These are phyloP conservation scores for Pseudomonodictys pantanalensis DNA, from an alignment of 495 filamentous ascomycete species.

Conservation along the genomic window DNA sequence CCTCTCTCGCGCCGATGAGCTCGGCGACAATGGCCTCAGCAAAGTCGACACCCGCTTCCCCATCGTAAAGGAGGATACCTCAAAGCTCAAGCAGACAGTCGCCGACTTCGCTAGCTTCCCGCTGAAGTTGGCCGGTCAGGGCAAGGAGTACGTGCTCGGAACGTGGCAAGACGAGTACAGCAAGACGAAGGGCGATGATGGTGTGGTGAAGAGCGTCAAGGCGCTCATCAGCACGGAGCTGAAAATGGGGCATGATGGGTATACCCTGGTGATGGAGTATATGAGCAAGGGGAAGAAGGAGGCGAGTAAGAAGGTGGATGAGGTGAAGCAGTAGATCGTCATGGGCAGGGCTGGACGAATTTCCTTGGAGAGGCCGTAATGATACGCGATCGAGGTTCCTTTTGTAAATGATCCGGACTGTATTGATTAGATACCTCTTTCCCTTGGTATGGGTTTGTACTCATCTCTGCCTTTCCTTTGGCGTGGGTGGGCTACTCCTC, in stretches of 20 bases:
- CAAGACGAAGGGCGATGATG: conserved; percentile 65
- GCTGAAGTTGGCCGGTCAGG: conserved; percentile 60
- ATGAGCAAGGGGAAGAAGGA: conserved; percentile 35
- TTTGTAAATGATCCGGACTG: background rate
- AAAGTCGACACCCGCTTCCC: conserved; percentile 79
- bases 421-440: background rate
- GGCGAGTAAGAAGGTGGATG: conserved; percentile 29
- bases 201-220: conserved; percentile 65
- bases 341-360: background rate
- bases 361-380: background rate
- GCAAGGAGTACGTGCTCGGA: conserved; percentile 70
- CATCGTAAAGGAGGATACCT: conserved; percentile 80
- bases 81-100: conserved; percentile 67
- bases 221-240: conserved; percentile 72
- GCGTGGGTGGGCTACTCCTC: background rate
- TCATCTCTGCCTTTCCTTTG: background rate
- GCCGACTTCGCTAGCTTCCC: conserved; percentile 65
- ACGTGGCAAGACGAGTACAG: conserved; percentile 73
- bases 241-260: conserved; percentile 64
- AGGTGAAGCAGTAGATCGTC: conserved; percentile 24
- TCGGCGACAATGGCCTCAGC: conserved; percentile 71
- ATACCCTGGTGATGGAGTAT: conserved; percentile 58
- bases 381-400: background rate
- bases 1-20: conserved; percentile 71
- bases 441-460: background rate